These are phyloP conservation scores for Chrysoporthe deuterocubensis DNA, from an alignment of 2,329 filamentous ascomycete species.

Conservation along the genomic window DNA sequence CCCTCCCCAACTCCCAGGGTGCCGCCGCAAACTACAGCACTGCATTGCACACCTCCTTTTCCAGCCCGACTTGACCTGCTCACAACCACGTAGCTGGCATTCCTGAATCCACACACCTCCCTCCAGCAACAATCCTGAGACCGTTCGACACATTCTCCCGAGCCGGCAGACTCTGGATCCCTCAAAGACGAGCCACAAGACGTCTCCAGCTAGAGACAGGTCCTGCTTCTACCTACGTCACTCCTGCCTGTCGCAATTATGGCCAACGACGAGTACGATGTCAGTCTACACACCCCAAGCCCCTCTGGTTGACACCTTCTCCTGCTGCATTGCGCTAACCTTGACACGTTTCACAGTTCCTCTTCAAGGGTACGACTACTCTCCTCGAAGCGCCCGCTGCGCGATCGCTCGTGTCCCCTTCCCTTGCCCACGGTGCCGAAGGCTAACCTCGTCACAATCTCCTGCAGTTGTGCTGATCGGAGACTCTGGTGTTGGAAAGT, in stretches of 20 bases:
- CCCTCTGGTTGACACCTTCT: constrained; percentile 32
- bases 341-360: constrained; percentile 69
- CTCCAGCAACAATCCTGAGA: constrained; percentile 7
- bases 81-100: constrained; percentile 25
- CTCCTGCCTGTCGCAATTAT: constrained; percentile 60
- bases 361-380: constrained; percentile 85
- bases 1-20: constrained; percentile 13
- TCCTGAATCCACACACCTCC: constrained; percentile 22
- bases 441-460: constrained; percentile 31
- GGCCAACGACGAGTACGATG: constrained; percentile 99
- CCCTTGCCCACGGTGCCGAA: constrained; percentile 38
- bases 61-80: constrained; percentile 16
- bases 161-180: constrained; percentile 29
- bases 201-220: constrained; percentile 30
- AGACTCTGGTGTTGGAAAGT: constrained; percentile 99
- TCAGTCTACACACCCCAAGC: constrained; percentile 55
- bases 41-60: constrained; percentile 29
- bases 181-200: constrained; percentile 32
- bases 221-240: constrained; percentile 30
- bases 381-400: constrained; percentile 25
- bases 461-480: constrained; percentile 90
- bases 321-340: constrained; percentile 34
- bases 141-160: constrained; percentile 13
- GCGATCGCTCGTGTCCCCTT: constrained; percentile 31
- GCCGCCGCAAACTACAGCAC: constrained; percentile 23